phyloP scores from a whole-genome alignment of 2,329 filamentous ascomycete species.

The Alternaria solani region DNA sequence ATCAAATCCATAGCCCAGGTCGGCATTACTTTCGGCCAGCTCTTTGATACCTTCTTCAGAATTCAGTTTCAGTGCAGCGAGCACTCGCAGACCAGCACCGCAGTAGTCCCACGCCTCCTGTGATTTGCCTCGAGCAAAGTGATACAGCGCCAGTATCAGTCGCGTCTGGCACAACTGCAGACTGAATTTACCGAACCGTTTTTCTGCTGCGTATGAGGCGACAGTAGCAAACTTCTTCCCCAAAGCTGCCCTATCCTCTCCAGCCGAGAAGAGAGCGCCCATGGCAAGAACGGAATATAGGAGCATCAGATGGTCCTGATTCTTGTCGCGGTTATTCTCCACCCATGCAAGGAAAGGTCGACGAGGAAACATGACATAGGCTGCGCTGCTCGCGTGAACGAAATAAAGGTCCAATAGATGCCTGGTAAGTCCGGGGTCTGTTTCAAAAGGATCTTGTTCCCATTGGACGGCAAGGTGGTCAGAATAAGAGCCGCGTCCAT shows the following conservation, averaged over 20 bases:
- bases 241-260: slow-evolving; percentile 54
- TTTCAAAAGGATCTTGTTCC: slow-evolving; percentile 63
- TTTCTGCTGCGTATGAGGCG: slow-evolving; percentile 65
- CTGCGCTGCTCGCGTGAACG: slow-evolving; percentile 62
- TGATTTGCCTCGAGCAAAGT: slow-evolving; percentile 67
- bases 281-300: slow-evolving; percentile 67
- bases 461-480: slow-evolving; percentile 52
- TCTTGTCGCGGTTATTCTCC: slow-evolving; percentile 57
- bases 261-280: slow-evolving; percentile 63
- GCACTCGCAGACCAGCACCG: slow-evolving; percentile 67
- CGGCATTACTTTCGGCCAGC: slow-evolving; percentile 55
- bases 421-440: slow-evolving; percentile 59
- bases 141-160: slow-evolving; percentile 72
- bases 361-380: slow-evolving; percentile 65
- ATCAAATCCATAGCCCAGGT: slow-evolving; percentile 66
- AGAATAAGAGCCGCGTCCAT: slow-evolving; percentile 42
- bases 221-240: slow-evolving; percentile 62
- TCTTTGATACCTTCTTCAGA: slow-evolving; percentile 62
- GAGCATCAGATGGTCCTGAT: slow-evolving; percentile 65
- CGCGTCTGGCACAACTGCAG: slow-evolving; percentile 73
- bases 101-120: slow-evolving; percentile 70
- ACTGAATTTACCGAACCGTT: slow-evolving; percentile 60
- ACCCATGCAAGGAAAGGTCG: slow-evolving; percentile 64
- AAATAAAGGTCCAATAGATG: slow-evolving; percentile 67
- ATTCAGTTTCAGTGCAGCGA: slow-evolving; percentile 69